Evolutionary conservation across 2,329 filamentous ascomycete genomes (phyloP).

Genomic region (Fusarium subglutinans): DNA sequence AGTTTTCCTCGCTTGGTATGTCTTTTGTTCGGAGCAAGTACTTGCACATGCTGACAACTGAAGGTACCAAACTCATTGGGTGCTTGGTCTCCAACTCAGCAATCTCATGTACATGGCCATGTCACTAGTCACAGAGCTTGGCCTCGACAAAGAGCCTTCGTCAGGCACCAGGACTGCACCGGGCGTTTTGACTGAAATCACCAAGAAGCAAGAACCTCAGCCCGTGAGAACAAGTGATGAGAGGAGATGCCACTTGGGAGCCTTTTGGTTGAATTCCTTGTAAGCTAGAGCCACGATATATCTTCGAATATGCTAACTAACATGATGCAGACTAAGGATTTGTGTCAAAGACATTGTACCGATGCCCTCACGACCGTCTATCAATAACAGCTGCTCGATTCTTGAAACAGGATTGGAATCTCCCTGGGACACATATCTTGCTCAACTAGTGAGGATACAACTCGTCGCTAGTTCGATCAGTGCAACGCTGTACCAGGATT

Average conservation of each 20-base stretch:
- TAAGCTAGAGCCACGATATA: background rate
- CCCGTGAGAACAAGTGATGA: background rate
- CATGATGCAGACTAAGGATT: background rate
- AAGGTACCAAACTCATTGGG: conserved; percentile 14
- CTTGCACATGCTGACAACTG: background rate
- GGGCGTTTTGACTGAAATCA: background rate
- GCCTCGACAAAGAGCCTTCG: background rate
- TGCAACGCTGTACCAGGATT: background rate
- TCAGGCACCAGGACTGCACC: background rate
- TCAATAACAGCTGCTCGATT: background rate
- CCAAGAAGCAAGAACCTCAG: background rate
- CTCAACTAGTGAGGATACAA: background rate
- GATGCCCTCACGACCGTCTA: background rate
- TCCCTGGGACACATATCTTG: background rate
- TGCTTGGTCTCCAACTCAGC: conserved; percentile 2
- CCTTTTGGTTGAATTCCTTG: conserved; percentile 16
- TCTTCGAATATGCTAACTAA: background rate
- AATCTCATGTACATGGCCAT: conserved; percentile 18
- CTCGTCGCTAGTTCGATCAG: background rate
- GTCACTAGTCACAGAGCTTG: conserved; percentile 7
- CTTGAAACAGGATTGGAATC: background rate
- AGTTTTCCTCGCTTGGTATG: conserved; percentile 14
- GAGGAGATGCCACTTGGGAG: conserved; percentile 8
- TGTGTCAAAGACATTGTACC: background rate
- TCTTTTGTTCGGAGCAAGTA: accelerated